Evolutionary conservation across 257 asterid genomes (phyloP), one percentile per base, ranked within the genome.

Genomic region (Eustoma russellianum): DNA sequence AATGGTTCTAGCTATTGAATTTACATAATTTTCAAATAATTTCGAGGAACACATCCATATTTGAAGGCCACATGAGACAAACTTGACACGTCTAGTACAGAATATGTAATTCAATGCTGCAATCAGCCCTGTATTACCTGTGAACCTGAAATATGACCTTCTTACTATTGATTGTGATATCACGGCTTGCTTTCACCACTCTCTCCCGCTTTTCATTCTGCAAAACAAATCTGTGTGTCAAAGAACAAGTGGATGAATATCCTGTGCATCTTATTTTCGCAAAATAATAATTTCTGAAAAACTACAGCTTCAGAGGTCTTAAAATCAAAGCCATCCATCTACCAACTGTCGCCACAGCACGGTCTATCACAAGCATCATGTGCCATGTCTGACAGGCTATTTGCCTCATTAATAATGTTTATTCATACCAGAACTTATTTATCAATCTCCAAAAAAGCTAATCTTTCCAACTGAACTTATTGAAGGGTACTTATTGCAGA

Each of bases 61-160:
- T 2, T 13, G 8, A 33, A 34, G 43, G 43, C 28, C 43, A 38
- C 6, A 38, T 38, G 43, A 38, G 12, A 0, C 11, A 38, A 6
- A 38, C 43, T 38, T 38, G 8, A 38, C 43, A 38, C 43, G 6
- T 38, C 43, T 38, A 2, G 13, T 30, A 3, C 35, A 50, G 54
- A 24, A 12, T 30, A 8, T 9, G 18, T 47, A 47, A 15, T 10
- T 28, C 17, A 6, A 13, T 7, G 3, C 18, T 33, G 56, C 30
- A 2, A n/a, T 5, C 7, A 33, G 15, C 50, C 5, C 47, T 59
- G 52, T 57, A 62, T 67, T 75, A 91, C 98, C 96, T 87, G 64
- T 87, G 96, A 72, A 87, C 98, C 74, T 91, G 98, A 67, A 87
- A 91, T 63, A 87, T 87, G 67, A 83, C 98, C 70, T 91, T 87